Evolutionary conservation across 495 filamentous ascomycete genomes (phyloP).

Genomic region (Gamarada debralockiae): DNA sequence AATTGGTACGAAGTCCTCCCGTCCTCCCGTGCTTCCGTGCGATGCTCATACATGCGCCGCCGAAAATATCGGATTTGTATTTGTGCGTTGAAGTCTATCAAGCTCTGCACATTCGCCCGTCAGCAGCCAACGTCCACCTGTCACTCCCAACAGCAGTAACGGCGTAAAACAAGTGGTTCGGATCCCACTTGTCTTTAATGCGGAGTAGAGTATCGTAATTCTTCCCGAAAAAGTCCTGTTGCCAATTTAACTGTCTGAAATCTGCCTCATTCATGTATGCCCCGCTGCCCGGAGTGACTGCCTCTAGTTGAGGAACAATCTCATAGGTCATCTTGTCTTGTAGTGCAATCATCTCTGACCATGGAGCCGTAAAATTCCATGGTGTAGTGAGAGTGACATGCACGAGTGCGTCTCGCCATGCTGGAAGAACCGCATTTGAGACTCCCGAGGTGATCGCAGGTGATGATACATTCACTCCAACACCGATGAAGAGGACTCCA

Average conservation of each 20-base stretch:
- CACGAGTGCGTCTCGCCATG: constrained; percentile 51
- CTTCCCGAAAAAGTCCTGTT: constrained; percentile 44
- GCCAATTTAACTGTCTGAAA: constrained; percentile 48
- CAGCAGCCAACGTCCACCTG: constrained; percentile 36
- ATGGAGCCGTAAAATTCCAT: too few relatives aligned
- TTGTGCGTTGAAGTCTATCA: too few relatives aligned
- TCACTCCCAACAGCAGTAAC: constrained; percentile 58
- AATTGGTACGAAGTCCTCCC: too few relatives aligned
- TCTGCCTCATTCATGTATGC: constrained; percentile 44
- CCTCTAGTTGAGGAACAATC: constrained; percentile 32
- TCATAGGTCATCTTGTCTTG: constrained; percentile 33
- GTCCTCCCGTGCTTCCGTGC: too few relatives aligned
- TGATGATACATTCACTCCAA: constrained; percentile 28
- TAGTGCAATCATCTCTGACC: constrained; percentile 24
- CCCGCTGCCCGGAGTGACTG: constrained; percentile 33
- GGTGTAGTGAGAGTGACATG: constrained; percentile 32
- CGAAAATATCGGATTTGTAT: too few relatives aligned
- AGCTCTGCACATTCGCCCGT: constrained; percentile 16
- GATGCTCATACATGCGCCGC: too few relatives aligned
- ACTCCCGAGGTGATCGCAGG: constrained; percentile 25
- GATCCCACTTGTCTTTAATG: constrained; percentile 55
- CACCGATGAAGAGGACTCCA: constrained; percentile 39
- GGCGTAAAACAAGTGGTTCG: constrained; percentile 54
- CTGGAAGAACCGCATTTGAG: constrained; percentile 51
- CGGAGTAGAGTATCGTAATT: constrained; percentile 41